phyloP scores from a whole-genome alignment of 345 rosid species.

The Bruguiera sexangula region DNA sequence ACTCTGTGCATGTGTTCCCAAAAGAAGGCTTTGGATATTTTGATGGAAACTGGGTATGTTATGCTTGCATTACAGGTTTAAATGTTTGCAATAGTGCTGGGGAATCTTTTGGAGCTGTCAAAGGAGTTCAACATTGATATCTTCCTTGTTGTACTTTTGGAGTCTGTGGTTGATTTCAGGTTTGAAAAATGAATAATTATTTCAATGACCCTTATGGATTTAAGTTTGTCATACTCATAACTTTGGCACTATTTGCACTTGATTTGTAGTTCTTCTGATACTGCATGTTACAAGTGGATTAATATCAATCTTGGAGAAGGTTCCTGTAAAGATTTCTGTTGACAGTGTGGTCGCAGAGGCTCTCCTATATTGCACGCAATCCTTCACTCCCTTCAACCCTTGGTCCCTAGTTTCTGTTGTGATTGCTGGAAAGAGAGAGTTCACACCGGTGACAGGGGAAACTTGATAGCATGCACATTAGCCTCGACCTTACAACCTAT shows the following conservation, averaged over 20 bases:
- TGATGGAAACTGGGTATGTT: conserved; percentile 64
- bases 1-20: conserved; percentile 56
- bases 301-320: conserved; percentile 54
- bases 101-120: conserved; percentile 58
- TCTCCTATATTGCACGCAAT: conserved; percentile 54
- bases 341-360: conserved; percentile 52
- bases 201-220: background rate
- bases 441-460: too few species aligned
- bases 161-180: conserved; percentile 64
- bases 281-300: conserved; percentile 39
- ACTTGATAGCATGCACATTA: conserved; percentile 2
- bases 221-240: background rate
- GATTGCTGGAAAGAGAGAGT: too few species aligned
- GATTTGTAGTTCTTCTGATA: conserved; percentile 61
- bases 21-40: conserved; percentile 63
- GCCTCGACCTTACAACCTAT: background rate
- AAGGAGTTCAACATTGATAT: conserved; percentile 68
- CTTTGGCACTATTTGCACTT: conserved; percentile 22
- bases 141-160: conserved; percentile 61
- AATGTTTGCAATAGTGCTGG: conserved; percentile 6
- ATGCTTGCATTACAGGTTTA: conserved; percentile 1
- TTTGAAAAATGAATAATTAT: conserved; percentile 25
- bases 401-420: too few species aligned
- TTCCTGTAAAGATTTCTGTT: conserved; percentile 57
- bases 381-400: too few species aligned